Evolutionary conservation across 176 grass and related monocot genomes (phyloP).

Genomic region (Cocos nucifera): DNA sequence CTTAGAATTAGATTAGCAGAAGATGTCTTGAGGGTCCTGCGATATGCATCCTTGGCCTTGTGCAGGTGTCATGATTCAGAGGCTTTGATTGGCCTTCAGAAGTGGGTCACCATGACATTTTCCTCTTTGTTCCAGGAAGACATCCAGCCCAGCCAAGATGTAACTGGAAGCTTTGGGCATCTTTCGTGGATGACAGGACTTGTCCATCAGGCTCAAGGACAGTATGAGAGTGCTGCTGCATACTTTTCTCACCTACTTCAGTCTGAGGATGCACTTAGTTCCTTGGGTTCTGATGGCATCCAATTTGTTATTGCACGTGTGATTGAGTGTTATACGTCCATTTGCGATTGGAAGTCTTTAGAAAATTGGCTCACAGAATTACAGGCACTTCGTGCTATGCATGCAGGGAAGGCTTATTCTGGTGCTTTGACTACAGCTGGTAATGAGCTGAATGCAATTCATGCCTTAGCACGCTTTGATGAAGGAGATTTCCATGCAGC

Average conservation of each 20-base stretch:
- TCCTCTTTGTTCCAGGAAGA: slow-evolving; percentile 57
- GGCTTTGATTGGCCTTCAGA: slow-evolving; percentile 76
- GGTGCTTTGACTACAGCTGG: slow-evolving; percentile 83
- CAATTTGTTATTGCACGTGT: slow-evolving; percentile 78
- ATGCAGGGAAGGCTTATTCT: slow-evolving; percentile 94
- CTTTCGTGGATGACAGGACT: slow-evolving; percentile 94
- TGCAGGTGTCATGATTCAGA: slow-evolving; percentile 83
- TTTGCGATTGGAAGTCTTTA: slow-evolving; percentile 96
- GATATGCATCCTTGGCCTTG: slow-evolving; percentile 74
- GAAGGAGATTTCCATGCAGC: slow-evolving; percentile 74
- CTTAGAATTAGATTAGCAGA: slow-evolving; percentile 58
- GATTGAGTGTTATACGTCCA: slow-evolving; percentile 87
- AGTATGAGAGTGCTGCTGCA: slow-evolving; percentile 89
- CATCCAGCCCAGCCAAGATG: slow-evolving; percentile 26
- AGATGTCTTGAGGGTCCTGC: slow-evolving; percentile 67
- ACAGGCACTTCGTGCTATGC: slow-evolving; percentile 74
- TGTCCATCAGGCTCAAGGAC: slow-evolving; percentile 71
- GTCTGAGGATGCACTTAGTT: slow-evolving; percentile 62
- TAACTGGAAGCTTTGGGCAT: slow-evolving; percentile 36
- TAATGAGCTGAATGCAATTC: slow-evolving; percentile 85
- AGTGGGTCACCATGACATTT: slow-evolving; percentile 61
- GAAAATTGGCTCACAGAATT: slow-evolving; percentile 88
- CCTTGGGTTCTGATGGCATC: slow-evolving; percentile 87
- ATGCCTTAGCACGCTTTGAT: slow-evolving; percentile 84
- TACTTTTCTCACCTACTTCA: slow-evolving; percentile 86